These are phyloP conservation scores for Nymphaea colorata DNA, from an alignment of 164 flowering plant genomes.

Conservation along the genomic window DNA sequence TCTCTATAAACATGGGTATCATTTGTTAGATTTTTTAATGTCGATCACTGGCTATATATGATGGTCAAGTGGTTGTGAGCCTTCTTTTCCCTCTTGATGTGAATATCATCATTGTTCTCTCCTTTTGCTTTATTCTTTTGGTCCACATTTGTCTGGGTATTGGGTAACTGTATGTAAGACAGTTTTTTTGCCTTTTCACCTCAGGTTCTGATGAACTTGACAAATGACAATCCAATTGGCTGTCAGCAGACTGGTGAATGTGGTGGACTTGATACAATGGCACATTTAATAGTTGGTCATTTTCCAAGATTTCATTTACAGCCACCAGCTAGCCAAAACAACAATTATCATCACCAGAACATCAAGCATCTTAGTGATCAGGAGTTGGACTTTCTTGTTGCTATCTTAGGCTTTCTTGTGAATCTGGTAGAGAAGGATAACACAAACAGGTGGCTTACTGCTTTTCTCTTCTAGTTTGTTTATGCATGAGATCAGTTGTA, in stretches of 20 bases:
- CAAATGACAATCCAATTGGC: conserved; percentile 87
- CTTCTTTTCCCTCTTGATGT: too few species aligned
- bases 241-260: conserved; percentile 81
- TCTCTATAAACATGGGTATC: too few species aligned
- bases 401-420: conserved; percentile 89
- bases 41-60: too few species aligned
- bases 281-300: conserved; percentile 63
- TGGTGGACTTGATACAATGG: conserved; percentile 82
- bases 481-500: too few species aligned
- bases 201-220: conserved; percentile 95
- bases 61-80: too few species aligned
- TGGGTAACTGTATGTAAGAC: background rate
- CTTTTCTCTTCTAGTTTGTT: background rate
- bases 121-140: background rate
- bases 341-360: conserved; percentile 11
- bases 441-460: conserved; percentile 50
- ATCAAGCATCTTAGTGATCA: conserved; percentile 55
- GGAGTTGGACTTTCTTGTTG: conserved; percentile 90
- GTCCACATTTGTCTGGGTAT: background rate
- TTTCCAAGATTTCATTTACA: conserved; percentile 54
- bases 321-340: conserved; percentile 13
- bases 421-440: conserved; percentile 95
- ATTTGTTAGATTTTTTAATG: too few species aligned
- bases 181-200: background rate
- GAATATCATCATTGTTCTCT: background rate